Conservation (phyloP, 2,329 filamentous ascomycete genomes). For the Gaeumannomyces tritici region DNA sequence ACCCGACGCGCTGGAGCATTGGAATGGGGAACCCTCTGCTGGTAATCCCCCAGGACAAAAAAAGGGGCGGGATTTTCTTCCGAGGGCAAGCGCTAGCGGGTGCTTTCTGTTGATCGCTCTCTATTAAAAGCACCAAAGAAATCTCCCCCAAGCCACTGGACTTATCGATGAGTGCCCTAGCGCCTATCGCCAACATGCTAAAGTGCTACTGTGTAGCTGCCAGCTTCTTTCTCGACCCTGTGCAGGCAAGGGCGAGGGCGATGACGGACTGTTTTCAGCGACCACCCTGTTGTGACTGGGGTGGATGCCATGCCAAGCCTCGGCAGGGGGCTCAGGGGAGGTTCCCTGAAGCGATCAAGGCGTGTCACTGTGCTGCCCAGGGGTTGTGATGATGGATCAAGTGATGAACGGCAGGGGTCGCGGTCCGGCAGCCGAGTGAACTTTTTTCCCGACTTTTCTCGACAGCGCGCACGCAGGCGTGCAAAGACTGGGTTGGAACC, state of each 20-base stretch:
- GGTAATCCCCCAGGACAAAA: no score
- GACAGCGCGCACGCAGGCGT: background rate
- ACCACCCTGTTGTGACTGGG: background rate
- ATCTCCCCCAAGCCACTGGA: background rate
- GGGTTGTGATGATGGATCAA: background rate
- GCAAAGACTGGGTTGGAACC: background rate
- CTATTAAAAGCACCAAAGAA: background rate
- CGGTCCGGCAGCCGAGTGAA: background rate
- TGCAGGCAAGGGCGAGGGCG: background rate
- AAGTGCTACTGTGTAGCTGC: no score
- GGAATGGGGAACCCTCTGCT: no score
- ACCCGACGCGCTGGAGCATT: no score
- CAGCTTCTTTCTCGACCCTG: no score
- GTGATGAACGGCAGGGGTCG: background rate
- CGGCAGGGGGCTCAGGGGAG: background rate
- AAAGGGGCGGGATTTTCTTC: background rate
- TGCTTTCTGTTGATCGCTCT: background rate
- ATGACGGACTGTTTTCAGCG: background rate
- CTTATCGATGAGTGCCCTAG: no score
- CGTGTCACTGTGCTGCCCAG: background rate
- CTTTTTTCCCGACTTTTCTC: background rate
- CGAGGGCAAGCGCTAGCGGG: background rate
- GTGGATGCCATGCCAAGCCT: background rate
- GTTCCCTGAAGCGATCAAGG: background rate
- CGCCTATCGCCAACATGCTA: background rate